These are phyloP conservation scores for Solanum hybrid DNA, from an alignment of 305 asterid genomes.

Conservation along the genomic window DNA sequence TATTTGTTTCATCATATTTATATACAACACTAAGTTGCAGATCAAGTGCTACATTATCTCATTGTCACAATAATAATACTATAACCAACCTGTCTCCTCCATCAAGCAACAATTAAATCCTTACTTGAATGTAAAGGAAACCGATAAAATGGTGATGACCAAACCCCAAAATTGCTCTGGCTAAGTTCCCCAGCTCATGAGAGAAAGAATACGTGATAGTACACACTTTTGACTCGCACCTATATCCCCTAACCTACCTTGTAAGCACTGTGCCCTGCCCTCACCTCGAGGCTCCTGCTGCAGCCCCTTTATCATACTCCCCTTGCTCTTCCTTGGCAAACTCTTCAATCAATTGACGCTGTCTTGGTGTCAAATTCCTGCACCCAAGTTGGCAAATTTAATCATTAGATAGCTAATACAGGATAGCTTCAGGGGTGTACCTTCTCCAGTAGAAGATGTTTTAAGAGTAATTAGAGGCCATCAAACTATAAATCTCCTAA, in stretches of 20 bases:
- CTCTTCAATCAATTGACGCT: slow-evolving; percentile 76
- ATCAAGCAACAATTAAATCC: background rate
- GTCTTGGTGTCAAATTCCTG: slow-evolving; percentile 75
- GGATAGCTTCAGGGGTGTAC: background rate
- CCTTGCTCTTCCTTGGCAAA: slow-evolving; percentile 74
- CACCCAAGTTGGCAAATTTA: background rate
- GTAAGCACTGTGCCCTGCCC: background rate
- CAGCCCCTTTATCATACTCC: slow-evolving; percentile 56
- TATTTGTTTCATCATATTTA: background rate
- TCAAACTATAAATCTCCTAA: background rate
- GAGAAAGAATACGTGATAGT: background rate
- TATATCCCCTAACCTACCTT: background rate
- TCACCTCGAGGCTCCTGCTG: slow-evolving; percentile 71
- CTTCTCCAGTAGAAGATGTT: background rate
- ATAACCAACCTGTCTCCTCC: background rate
- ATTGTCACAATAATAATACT: background rate
- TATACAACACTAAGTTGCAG: slow-evolving; percentile 6
- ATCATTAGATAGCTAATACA: background rate
- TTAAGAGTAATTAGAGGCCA: background rate
- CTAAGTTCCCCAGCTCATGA: slow-evolving; percentile 6
- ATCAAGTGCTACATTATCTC: background rate
- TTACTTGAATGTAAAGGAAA: background rate
- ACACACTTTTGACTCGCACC: background rate
- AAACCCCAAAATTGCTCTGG: slow-evolving; percentile 27
- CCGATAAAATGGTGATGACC: background rate